Evolutionary conservation across 768 basidiomycete genomes (phyloP), one percentile per base, ranked within the genome.

Genomic region (Serendipita sp.): DNA sequence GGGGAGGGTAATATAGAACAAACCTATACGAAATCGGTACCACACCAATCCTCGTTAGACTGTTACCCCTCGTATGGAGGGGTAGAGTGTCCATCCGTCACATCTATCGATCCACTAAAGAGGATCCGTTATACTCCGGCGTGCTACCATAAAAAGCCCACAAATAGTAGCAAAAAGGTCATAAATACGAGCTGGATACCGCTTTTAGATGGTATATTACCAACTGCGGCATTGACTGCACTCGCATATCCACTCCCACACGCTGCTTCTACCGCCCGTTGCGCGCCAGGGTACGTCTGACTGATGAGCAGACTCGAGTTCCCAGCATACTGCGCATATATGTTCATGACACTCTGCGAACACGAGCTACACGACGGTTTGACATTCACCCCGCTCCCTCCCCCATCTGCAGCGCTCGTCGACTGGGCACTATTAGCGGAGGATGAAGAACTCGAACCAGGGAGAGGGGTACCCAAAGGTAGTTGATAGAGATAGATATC

Each of bases 401-500:
- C 10, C 28, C 52, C 52, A 11, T 46, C 18, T 15, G 52, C 52
- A 54, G 11, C 28, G 23, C 16, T 54, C 52, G 52, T 54, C 16
- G 16, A 16, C 15, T 15, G 15, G 16, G 52, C 52, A 30, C 52
- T 54, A 11, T 15, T 10, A 11, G 52, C 30, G 23, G 52, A 15
- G 11, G 52, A 16, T 11, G 28, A 15, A 11, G 28, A 15, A 30
- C 16, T 11, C 28, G 52, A 16, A 28, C 52, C 52, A 54, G 85
- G 83, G 0, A 89, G 74, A 10, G 69, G 64, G 28, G 77, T 74
- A 11, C 85, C 88, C 10, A 85, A 78, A 2, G 85, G 84, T 10
- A 91, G 78, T 41, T 76, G 73, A 75, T 88, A 92, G 72, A 83
- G 81, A 76, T 84, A 89, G n/a, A 83, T 72, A 71, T 88, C 87